Evolutionary conservation across 164 flowering plant genomes (phyloP).

Genomic region (Echeveria elegans): DNA sequence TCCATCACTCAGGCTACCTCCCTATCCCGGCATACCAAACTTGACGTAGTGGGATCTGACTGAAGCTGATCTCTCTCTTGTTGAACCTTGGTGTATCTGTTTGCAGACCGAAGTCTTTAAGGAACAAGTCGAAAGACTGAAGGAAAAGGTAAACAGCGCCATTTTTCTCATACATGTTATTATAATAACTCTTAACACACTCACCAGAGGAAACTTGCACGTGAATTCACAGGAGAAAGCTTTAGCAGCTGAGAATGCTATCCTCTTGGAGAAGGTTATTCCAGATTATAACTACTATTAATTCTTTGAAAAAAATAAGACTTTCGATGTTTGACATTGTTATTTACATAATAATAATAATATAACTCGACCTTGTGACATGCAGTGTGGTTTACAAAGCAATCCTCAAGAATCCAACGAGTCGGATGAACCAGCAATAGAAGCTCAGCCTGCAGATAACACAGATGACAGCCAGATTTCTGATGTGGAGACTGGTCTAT

Average conservation of each 20-base stretch:
- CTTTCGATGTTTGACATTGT: not conserved
- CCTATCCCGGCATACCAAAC: too few species aligned
- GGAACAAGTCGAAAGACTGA: constrained; percentile 52
- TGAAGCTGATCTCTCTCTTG: not conserved
- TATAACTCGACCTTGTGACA: not conserved
- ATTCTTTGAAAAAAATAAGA: not conserved
- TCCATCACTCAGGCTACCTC: too few species aligned
- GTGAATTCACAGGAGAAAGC: constrained; percentile 43
- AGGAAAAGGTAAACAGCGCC: constrained; percentile 45
- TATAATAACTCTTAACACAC: not conserved
- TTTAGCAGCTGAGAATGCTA: constrained; percentile 55
- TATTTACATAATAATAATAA: not conserved
- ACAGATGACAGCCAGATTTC: constrained; percentile 36
- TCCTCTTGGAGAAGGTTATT: constrained; percentile 50
- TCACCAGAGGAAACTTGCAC: not conserved
- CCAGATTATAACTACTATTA: too few species aligned
- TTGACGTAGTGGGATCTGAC: not conserved
- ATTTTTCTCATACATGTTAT: too few species aligned
- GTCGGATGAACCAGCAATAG: constrained; percentile 11
- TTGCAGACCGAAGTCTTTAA: constrained; percentile 52
- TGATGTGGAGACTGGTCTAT: constrained; percentile 76
- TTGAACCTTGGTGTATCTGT: not conserved
- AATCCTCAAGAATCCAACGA: constrained; percentile 8
- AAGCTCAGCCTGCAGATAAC: constrained; percentile 1
- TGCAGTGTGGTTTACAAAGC: constrained; percentile 27